Percentiles rank a stretch among this genome's conserved stretches.
Evolutionary conservation across 805 yeast genomes (phyloP).

Genomic region (Isabelozyma gotoi): DNA sequence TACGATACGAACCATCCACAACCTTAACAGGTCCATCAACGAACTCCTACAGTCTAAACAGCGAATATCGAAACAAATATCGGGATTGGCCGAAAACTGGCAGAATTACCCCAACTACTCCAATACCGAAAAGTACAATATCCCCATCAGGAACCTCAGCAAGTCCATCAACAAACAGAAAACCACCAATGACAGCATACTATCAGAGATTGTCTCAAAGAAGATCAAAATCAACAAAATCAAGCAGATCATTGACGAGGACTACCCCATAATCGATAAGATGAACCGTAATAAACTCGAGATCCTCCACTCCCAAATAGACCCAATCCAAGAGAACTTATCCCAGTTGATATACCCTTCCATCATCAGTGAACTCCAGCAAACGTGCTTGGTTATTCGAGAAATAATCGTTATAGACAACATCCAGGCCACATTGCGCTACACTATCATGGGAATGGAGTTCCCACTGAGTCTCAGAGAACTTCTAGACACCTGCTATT

Average conservation of each 20-base stretch:
- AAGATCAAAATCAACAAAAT: constrained; percentile 21
- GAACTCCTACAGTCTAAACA: constrained; percentile 28
- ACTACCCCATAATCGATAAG: constrained; percentile 12
- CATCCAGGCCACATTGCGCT: constrained; percentile 18
- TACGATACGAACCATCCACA: constrained; percentile 24
- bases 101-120: not conserved
- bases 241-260: constrained; percentile 13
- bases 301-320: constrained; percentile 22
- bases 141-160: constrained; percentile 9
- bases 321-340: constrained; percentile 26
- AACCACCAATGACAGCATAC: constrained; percentile 20
- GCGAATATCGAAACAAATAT: constrained; percentile 18
- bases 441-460: constrained; percentile 32
- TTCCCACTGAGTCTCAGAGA: constrained; percentile 34
- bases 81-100: constrained; percentile 3
- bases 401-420: constrained; percentile 28
- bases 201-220: constrained; percentile 19
- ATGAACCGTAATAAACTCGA: constrained; percentile 22
- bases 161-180: constrained; percentile 18
- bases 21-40: constrained; percentile 21
- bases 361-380: constrained; percentile 14
- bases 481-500: constrained; percentile 29
- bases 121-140: constrained; percentile 7
- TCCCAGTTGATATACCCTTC: constrained; percentile 18
- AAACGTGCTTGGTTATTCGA: constrained; percentile 13